A percentile compares a stretch with the other conserved stretches of the same genome.
These are phyloP conservation scores for Aspergillus terreus DNA, from an alignment of 2,329 filamentous ascomycete genomes.

Conservation along the genomic window DNA sequence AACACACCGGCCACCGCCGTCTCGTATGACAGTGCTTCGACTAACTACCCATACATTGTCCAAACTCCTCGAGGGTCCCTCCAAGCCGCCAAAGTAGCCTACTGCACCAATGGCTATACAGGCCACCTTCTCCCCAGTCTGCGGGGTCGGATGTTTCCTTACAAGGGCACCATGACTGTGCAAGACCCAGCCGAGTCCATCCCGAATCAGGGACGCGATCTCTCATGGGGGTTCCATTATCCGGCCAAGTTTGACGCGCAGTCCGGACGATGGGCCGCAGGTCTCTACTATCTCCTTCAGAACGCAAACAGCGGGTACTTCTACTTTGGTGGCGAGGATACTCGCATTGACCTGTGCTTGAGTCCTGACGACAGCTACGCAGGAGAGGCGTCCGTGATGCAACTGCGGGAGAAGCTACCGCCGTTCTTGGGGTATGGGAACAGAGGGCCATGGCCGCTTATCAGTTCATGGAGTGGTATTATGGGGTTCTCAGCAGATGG, in stretches of 20 bases:
- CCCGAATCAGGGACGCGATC: conserved; percentile 14
- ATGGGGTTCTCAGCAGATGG: conserved; percentile 52
- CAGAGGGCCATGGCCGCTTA: conserved; percentile 14
- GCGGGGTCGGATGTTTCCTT: conserved; percentile 35
- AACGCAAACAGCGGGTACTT: conserved; percentile 23
- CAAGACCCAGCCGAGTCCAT: conserved; percentile 28
- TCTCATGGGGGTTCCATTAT: conserved; percentile 32
- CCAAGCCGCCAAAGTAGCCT: conserved; percentile 32
- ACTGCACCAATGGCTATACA: conserved; percentile 43
- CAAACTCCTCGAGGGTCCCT: conserved; percentile 36
- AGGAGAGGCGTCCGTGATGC: conserved; percentile 12
- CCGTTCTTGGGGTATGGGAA: conserved; percentile 16
- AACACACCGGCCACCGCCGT: conserved; percentile 26
- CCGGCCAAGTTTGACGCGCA: conserved; percentile 17
- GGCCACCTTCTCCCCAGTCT: conserved; percentile 41
- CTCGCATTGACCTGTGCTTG: conserved; percentile 15
- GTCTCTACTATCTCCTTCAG: conserved; percentile 26
- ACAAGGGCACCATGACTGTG: conserved; percentile 44
- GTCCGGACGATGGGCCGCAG: conserved; percentile 13
- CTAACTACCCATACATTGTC: conserved; percentile 22
- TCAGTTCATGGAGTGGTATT: conserved; percentile 36
- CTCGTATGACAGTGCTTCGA: conserved; percentile 4
- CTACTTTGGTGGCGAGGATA: conserved; percentile 26
- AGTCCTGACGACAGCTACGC: conserved; percentile 21
- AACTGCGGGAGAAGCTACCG: conserved; percentile 17